phyloP scores from a whole-genome alignment of 352 stramenopile genomes.

The Aphanomyces euteiches region DNA sequence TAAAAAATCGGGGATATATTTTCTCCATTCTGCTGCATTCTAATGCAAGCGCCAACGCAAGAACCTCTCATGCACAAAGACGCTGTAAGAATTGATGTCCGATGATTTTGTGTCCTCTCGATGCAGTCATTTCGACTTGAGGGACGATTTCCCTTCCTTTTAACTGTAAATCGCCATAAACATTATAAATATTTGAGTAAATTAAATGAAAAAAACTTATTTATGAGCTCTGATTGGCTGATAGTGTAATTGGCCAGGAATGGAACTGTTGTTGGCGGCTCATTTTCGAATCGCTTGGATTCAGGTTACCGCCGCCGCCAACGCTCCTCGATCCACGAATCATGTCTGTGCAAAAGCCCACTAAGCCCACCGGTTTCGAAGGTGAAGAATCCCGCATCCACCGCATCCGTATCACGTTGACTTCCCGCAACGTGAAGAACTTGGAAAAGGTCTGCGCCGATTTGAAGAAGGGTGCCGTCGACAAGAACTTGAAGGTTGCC shows the following conservation, averaged over 20 bases:
- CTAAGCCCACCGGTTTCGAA: slow-evolving; percentile 84
- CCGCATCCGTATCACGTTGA: slow-evolving; percentile 99
- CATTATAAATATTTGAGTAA: too few species aligned
- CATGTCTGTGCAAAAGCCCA: slow-evolving; percentile 70
- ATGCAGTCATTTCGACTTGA: neutral
- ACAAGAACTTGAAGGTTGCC: slow-evolving; percentile 98
- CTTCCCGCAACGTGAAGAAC: slow-evolving; percentile 98
- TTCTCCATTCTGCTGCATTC: too few species aligned
- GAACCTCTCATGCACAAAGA: too few species aligned
- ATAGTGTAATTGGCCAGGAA: slow-evolving; percentile 13
- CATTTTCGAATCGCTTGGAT: slow-evolving; percentile 63
- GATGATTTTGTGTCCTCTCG: neutral
- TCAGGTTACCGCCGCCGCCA: slow-evolving; percentile 89
- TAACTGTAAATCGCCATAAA: neutral
- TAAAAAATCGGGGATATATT: too few species aligned
- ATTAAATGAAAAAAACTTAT: neutral
- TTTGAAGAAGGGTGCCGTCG: slow-evolving; percentile 96
- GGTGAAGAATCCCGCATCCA: slow-evolving; percentile 86
- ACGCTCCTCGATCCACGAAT: slow-evolving; percentile 74
- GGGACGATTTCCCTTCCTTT: too few species aligned
- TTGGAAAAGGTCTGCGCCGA: slow-evolving; percentile 99
- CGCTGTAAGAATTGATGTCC: neutral
- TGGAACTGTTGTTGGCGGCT: neutral
- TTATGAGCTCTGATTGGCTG: neutral
- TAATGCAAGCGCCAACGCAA: too few species aligned